Conservation (phyloP, 352 stramenopile species). For the Globisporangium perplexum region DNA sequence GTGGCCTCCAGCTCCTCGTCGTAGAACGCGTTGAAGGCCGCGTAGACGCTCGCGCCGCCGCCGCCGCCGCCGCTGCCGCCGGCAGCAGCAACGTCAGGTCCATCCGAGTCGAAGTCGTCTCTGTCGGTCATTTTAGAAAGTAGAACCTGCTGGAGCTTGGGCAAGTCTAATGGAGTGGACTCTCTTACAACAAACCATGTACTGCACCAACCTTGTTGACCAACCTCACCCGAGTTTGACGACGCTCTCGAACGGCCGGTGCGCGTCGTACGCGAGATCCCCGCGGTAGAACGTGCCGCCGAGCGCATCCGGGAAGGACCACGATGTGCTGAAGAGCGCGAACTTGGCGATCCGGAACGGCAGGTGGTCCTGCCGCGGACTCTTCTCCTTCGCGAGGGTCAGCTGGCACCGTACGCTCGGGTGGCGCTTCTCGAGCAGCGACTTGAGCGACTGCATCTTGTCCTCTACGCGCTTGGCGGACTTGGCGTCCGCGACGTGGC, state of each 20-base stretch:
- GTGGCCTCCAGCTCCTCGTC: conserved; percentile 11
- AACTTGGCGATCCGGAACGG: conserved; percentile 34
- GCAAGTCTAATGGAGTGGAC: neutral
- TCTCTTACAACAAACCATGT: no score
- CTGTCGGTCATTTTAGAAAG: neutral
- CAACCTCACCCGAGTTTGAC: conserved; percentile 4
- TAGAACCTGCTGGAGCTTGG: no score
- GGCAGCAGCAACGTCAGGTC: neutral
- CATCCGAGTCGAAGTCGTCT: conserved; percentile 5
- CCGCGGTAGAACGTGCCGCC: conserved; percentile 40
- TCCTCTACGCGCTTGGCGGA: conserved; percentile 21
- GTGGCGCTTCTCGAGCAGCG: conserved; percentile 19
- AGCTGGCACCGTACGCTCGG: conserved; percentile 32
- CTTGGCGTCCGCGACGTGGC: conserved; percentile 14
- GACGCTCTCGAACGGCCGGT: conserved; percentile 10
- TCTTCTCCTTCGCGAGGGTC: conserved; percentile 21
- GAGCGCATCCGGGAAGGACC: conserved; percentile 28
- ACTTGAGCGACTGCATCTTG: conserved; percentile 16
- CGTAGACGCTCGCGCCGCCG: conserved; percentile 3
- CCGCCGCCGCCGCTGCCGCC: no score
- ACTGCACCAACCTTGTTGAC: no score
- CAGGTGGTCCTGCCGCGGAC: conserved; percentile 1
- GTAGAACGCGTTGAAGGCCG: conserved; percentile 13
- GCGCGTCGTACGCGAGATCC: conserved; percentile 21
- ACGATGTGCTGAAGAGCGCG: conserved; percentile 30